phyloP scores from a whole-genome alignment of 202 grass and related monocot genomes.

The Panicum virgatum region DNA sequence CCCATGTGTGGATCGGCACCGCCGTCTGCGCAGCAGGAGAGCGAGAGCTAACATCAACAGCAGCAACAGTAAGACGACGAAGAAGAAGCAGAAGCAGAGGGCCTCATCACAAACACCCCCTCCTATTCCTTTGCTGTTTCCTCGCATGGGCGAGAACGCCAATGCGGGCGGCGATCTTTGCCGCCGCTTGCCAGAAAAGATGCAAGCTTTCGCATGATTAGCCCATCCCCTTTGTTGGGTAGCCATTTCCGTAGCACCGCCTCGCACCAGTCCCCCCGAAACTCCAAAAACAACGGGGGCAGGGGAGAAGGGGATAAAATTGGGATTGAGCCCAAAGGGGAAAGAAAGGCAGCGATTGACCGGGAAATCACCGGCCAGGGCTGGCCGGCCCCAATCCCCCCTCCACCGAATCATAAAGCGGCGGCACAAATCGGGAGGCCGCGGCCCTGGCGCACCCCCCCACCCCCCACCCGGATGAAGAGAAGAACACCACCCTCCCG shows the following conservation, averaged over 20 bases:
- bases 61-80: background rate
- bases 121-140: conserved; percentile 39
- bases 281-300: conserved; percentile 36
- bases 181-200: conserved; percentile 44
- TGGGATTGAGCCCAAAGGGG: conserved; percentile 52
- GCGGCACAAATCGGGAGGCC: conserved; percentile 33
- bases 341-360: conserved; percentile 60
- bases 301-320: conserved; percentile 46
- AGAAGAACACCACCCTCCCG: background rate
- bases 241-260: conserved; percentile 29
- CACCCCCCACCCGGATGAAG: too few species aligned
- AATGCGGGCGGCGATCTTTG: conserved; percentile 40
- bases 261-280: background rate
- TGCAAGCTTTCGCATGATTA: conserved; percentile 49
- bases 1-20: conserved; percentile 88
- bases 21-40: conserved; percentile 54
- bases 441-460: background rate
- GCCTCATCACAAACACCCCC: too few species aligned
- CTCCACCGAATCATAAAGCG: conserved; percentile 46
- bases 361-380: conserved; percentile 58
- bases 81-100: background rate
- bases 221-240: conserved; percentile 40
- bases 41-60: conserved; percentile 15
- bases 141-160: conserved; percentile 29
- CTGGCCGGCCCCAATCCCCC: conserved; percentile 51